Conservation (phyloP, 345 rosid genomes). For the Gossypium arboreum region DNA sequence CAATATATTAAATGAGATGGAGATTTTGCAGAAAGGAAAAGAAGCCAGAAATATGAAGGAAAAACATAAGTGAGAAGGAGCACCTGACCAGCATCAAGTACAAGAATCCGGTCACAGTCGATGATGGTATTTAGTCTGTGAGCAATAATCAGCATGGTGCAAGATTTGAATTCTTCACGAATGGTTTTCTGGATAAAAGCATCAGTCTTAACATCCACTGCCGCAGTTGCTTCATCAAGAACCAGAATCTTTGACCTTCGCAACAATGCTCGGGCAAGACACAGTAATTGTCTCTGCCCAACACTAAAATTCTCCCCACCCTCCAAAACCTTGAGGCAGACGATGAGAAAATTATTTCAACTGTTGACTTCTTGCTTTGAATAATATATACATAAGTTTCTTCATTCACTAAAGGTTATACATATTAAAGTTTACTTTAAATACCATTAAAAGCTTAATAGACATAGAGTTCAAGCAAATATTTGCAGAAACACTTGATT, state of each 20-base stretch:
- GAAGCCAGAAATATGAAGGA: background rate
- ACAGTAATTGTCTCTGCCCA: constrained; percentile 88
- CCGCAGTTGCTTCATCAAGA: constrained; percentile 96
- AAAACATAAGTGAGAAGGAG: background rate
- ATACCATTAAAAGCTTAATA: background rate
- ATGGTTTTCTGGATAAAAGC: constrained; percentile 85
- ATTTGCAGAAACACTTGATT: background rate
- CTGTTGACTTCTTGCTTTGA: background rate
- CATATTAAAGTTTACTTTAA: background rate
- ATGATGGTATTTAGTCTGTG: constrained; percentile 85
- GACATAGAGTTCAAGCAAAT: background rate
- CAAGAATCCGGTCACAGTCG: constrained; percentile 72
- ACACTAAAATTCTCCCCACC: constrained; percentile 94
- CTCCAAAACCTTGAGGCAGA: constrained; percentile 54
- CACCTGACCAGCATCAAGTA: constrained; percentile 90
- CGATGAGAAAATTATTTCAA: background rate
- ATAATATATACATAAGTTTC: background rate
- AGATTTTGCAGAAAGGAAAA: background rate
- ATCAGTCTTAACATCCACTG: constrained; percentile 90
- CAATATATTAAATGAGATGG: background rate
- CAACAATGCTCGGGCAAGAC: constrained; percentile 86
- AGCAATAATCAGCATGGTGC: constrained; percentile 89
- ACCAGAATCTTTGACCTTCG: constrained; percentile 88
- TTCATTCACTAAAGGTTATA: background rate
- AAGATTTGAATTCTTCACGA: constrained; percentile 79